Evolutionary conservation across 371 early-diverging fungal genomes (phyloP).

Genomic region (Mucor piriformis): DNA sequence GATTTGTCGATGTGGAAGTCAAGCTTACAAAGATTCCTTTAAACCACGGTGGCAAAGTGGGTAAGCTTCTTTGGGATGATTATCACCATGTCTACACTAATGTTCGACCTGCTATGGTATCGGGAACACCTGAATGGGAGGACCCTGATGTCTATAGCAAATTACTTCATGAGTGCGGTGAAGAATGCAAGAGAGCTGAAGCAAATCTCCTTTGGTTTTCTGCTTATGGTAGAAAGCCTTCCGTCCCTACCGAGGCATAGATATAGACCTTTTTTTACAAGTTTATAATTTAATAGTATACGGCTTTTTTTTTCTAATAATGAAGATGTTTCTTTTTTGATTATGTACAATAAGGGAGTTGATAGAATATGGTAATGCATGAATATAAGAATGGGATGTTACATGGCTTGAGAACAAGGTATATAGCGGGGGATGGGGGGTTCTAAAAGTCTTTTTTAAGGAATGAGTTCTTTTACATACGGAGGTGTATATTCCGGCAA

Average conservation of each 20-base stretch:
- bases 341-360: no score
- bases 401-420: no score
- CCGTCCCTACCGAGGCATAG: neutral
- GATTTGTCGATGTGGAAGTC: slow-evolving; percentile 8
- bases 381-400: no score
- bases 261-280: neutral
- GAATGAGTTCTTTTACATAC: slow-evolving; percentile 16
- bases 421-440: no score
- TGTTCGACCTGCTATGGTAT: slow-evolving; percentile 16
- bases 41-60: slow-evolving; percentile 25
- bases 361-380: no score
- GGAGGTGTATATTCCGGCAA: slow-evolving; percentile 49
- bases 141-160: slow-evolving; percentile 8
- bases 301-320: no score
- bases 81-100: slow-evolving; percentile 23
- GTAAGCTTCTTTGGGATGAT: slow-evolving; percentile 29
- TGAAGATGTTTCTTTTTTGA: no score
- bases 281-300: no score
- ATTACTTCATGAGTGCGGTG: slow-evolving; percentile 7
- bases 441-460: no score
- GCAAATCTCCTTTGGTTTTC: slow-evolving; percentile 5
- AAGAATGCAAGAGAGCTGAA: slow-evolving; percentile 10
- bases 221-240: slow-evolving; percentile 22
- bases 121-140: slow-evolving; percentile 14
- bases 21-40: slow-evolving; percentile 17